These are phyloP conservation scores for Phallus indusiatus DNA, from an alignment of 768 basidiomycete genomes.

Conservation along the genomic window DNA sequence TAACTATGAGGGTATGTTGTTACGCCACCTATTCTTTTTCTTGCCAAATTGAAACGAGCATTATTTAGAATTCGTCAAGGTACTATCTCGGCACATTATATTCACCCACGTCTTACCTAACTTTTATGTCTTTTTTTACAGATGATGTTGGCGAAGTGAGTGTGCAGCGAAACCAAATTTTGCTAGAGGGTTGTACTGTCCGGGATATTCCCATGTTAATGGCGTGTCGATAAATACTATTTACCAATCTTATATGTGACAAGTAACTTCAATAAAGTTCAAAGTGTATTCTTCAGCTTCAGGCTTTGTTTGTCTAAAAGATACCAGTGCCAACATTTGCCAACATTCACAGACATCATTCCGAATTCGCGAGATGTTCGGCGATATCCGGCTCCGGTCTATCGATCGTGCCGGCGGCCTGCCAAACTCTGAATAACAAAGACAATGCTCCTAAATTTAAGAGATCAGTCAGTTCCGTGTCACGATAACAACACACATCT, in stretches of 20 bases:
- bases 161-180: too few relatives aligned
- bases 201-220: neutral
- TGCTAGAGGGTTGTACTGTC: too few relatives aligned
- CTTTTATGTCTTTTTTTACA: conserved; percentile 19
- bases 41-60: neutral
- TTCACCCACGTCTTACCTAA: conserved; percentile 3
- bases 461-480: too few relatives aligned
- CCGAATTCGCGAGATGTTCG: neutral
- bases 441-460: neutral
- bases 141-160: conserved; percentile 69
- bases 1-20: conserved; percentile 63
- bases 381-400: neutral
- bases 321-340: too few relatives aligned
- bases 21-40: neutral
- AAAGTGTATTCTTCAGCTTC: too few relatives aligned
- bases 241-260: too few relatives aligned
- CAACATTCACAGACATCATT: neutral
- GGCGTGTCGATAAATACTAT: neutral
- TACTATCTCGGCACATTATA: conserved; percentile 17
- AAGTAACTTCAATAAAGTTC: too few relatives aligned
- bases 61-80: conserved; percentile 65
- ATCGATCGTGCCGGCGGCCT: neutral
- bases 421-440: neutral
- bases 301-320: too few relatives aligned
- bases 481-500: too few relatives aligned